Evolutionary conservation across 2,329 filamentous ascomycete genomes (phyloP), one percentile per base, ranked within the genome.

Genomic region (Pyrenochaeta sp.): DNA sequence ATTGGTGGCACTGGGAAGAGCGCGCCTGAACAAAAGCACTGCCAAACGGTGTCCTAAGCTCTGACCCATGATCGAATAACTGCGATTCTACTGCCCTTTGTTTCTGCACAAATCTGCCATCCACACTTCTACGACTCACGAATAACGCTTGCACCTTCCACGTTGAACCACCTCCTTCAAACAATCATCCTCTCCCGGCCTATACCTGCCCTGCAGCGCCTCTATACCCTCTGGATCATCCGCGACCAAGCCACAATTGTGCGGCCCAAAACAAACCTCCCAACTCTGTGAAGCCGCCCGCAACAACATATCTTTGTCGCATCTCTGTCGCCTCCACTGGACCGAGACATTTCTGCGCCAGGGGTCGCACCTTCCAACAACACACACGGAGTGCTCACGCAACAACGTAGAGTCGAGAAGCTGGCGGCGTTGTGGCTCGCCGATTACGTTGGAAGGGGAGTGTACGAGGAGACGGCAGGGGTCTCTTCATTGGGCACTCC

Each of bases 401-500:
- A 21, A 20, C 17, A 12, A 10, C 27, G 17, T 17, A 18, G 7
- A 21, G 23, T n/a, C 30, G 41, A 23, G 53, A 49, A 46, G 45
- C 36, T 29, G 56, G 50, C 49, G 51, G 60, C 33, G 47, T 49
- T 51, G 47, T 43, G 44, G 60, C 35, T 49, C 43, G 45, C 39
- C 36, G 58, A 32, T 51, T 36, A 42, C 21, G 52, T 51, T 41
- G 53, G 49, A n/a, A 52, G 61, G 59, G 53, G 60, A 42, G 51
- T 18, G 30, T 32, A 47, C 32, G 45, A 45, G 49, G 58, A 39
- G 31, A 58, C 51, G 50, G 61, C 55, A 49, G 56, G 57, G 55
- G 60, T 63, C 62, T 67, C 62, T 63, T 55, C 45, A 52, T 53
- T 58, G 60, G 60, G 59, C 47, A 58, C 58, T 44, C 51, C 49